Evolutionary conservation across 441 rosid genomes (phyloP), one percentile per base, ranked within the genome.

Genomic region (Macaranga tanarius): DNA sequence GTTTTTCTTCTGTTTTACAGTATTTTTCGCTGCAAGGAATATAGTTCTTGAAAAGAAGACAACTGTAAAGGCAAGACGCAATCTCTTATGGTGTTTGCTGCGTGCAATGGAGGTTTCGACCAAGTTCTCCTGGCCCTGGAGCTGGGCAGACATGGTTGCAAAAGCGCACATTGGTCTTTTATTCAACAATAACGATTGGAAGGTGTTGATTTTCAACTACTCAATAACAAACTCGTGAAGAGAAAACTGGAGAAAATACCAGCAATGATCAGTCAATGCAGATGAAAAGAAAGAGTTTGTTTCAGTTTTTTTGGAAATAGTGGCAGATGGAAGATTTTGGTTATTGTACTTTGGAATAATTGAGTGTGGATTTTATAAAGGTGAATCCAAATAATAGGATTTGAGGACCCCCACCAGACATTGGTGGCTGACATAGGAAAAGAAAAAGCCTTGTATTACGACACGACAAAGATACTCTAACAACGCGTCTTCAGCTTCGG

Each of bases 11-110:
- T 23, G 23, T 10, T 16, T 8, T 13, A 72, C 0, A 11, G 67
- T 11, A 1, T 47, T 6, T 10, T 60, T 80, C 40, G 73, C 64
- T 26, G 31, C 31, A 28, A 28, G 3, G 31, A 28, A 28, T 28
- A 28, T 28, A 28, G 31, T 28, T 28, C 31, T 28, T 28, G 31
- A 28, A 28, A 28, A 28, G 31, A 28, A 28, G 31, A 90, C 76
- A 34, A 79, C 76, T 23, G 69, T 28, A 44, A 85, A 82, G 7
- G 89, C 87, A 23, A 71, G 60, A 12, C 76, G 90, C 92, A 90
- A 90, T 56, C 81, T 87, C 38, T 78, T 81, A 67, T 52, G 25
- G 26, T n/a, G 26, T 54, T 48, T 7, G 58, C 67, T 7, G 50
- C 15, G 84, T 81, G 67, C 90, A 85, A 61, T 85, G 83, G 26